These are phyloP conservation scores for Alternaria triticimaculans DNA, from an alignment of 2,329 filamentous ascomycete genomes.

Conservation along the genomic window DNA sequence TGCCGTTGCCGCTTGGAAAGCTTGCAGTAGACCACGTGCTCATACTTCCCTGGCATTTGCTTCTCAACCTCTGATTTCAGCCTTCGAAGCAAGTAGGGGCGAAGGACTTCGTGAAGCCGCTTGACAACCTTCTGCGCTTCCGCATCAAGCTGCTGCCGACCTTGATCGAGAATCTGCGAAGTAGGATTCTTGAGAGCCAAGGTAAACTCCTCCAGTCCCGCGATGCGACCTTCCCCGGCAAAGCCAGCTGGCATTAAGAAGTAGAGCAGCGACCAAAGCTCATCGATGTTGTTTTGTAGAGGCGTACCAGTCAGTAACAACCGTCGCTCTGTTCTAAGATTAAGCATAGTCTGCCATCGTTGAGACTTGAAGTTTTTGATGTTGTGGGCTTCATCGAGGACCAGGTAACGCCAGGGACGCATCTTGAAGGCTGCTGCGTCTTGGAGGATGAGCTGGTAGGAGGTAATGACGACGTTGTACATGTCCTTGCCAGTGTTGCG, in stretches of 20 bases:
- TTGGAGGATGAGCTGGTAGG: conserved; percentile 93
- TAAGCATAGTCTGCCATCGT: conserved; percentile 92
- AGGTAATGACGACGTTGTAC: conserved; percentile 98
- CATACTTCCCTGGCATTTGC: conserved; percentile 98
- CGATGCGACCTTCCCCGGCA: conserved; percentile 86
- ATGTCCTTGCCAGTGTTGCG: conserved; percentile 76
- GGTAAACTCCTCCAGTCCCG: conserved; percentile 93
- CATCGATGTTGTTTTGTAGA: conserved; percentile 94
- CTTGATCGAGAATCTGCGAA: conserved; percentile 94
- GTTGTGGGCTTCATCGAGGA: conserved; percentile 97
- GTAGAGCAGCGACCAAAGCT: conserved; percentile 95
- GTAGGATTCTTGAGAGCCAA: conserved; percentile 96
- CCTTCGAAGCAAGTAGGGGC: conserved; percentile 88
- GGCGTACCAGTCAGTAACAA: conserved; percentile 92
- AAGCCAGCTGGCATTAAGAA: conserved; percentile 92
- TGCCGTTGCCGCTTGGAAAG: conserved; percentile 94
- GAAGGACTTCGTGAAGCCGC: conserved; percentile 91
- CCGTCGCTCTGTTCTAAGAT: conserved; percentile 87
- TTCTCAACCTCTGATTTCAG: conserved; percentile 98
- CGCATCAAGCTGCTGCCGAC: conserved; percentile 90
- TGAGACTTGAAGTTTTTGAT: conserved; percentile 99
- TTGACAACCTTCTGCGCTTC: conserved; percentile 90
- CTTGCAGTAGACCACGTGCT: conserved; percentile 94
- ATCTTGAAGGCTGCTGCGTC: conserved; percentile 94
- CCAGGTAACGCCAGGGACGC: conserved; percentile 95